Evolutionary conservation across 106 monocot genomes (phyloP), one percentile per base, ranked within the genome.

Genomic region (Platanthera guangdongensis): DNA sequence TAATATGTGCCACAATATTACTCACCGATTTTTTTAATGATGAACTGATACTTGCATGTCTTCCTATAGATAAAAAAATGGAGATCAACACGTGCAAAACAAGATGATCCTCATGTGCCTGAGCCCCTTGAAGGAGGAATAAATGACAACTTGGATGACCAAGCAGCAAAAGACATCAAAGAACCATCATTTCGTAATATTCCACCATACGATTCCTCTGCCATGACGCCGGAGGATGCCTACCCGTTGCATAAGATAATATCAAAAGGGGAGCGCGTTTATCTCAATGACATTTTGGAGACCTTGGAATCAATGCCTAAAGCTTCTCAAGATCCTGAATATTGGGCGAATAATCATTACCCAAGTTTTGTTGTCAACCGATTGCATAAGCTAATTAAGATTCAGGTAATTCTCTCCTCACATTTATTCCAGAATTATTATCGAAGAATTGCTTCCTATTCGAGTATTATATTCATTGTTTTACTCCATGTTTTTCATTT

Each of bases 351-450:
- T 14, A 85, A 81, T 72, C 76, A 70, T 50, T 97, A 94, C 83
- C 91, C 91, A 28, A 82, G 78, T 80, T 97, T 94, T 86, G 97
- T 94, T 63, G 72, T 72, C 53, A 87, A 91, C 68, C 80, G 97
- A 16, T 57, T 97, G 52, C 45, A 80, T 54, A 87, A 79, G 57
- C 75, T 97, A 60, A 79, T 70, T 57, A 75, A 83, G 71, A 76
- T 81, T 52, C 60, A 91, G 97, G 97, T 97, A 83, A 71, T 11
- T 74, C 51, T 53, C 7, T 74, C 5, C 6, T 71, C 7, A 32
- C 16, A 16, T 70, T 32, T 70, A 48, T 48, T 16, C 16, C 6
- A 4, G 13, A 47, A 48, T 70, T 48, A 48, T 47, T 47, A 70
- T 48, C 2, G 4, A 70, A 70, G 9, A 3, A 39, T 19, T 68